A percentile compares a stretch with the other conserved stretches of the same genome.
Evolutionary conservation across 2,329 filamentous ascomycete species (phyloP).

Genomic region (Seiridium unicorne): DNA sequence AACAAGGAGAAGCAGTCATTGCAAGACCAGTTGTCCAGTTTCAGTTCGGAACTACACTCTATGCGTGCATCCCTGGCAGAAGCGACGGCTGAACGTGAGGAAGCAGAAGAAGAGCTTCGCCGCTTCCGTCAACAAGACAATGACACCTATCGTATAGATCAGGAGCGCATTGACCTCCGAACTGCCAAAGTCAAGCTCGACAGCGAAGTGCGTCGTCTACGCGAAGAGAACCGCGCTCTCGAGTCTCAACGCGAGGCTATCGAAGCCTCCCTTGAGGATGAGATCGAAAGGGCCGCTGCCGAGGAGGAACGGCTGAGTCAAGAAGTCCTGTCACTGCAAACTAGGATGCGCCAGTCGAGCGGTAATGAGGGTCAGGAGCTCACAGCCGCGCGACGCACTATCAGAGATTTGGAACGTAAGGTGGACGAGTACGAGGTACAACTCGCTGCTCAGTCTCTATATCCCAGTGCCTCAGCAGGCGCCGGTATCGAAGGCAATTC

Average conservation of each 20-base stretch:
- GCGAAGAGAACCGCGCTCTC: conserved; percentile 60
- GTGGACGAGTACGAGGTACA: conserved; percentile 53
- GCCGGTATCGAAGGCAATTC: conserved; percentile 37
- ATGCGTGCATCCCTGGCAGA: conserved; percentile 56
- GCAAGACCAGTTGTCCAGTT: conserved; percentile 60
- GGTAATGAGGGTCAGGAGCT: conserved; percentile 52
- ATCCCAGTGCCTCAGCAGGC: conserved; percentile 27
- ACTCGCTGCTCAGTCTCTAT: conserved; percentile 31
- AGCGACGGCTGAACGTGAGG: conserved; percentile 63
- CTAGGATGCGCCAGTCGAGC: conserved; percentile 41
- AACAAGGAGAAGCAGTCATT: conserved; percentile 61
- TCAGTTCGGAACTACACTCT: conserved; percentile 60
- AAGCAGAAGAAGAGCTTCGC: conserved; percentile 60
- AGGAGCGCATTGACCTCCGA: conserved; percentile 67
- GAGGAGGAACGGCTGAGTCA: conserved; percentile 63
- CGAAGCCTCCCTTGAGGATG: conserved; percentile 63
- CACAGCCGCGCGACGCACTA: conserved; percentile 58
- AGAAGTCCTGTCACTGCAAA: conserved; percentile 52
- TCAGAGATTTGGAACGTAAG: conserved; percentile 63
- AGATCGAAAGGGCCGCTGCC: conserved; percentile 63
- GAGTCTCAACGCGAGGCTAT: conserved; percentile 55
- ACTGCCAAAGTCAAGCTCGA: conserved; percentile 68
- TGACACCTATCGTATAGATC: conserved; percentile 61
- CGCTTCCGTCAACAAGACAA: conserved; percentile 53
- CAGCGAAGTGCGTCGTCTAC: conserved; percentile 62